A percentile compares a stretch with the other conserved stretches of the same genome.
These are phyloP conservation scores for Fusarium redolens DNA, from an alignment of 2,329 filamentous ascomycete genomes.

Conservation along the genomic window DNA sequence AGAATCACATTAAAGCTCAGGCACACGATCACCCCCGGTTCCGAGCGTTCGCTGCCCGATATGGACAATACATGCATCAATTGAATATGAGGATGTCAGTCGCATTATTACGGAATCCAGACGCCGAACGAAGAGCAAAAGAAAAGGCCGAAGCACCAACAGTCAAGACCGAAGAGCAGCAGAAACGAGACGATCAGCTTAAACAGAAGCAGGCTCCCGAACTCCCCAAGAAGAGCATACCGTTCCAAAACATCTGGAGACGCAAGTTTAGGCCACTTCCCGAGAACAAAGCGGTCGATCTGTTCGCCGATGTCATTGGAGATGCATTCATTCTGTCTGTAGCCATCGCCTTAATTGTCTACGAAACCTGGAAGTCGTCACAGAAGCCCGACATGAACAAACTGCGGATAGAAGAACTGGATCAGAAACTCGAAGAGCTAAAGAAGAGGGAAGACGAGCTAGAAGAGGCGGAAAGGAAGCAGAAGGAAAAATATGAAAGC, in stretches of 20 bases:
- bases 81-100: slow-evolving; percentile 74
- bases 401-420: slow-evolving; percentile 64
- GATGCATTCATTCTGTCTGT: slow-evolving; percentile 72
- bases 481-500: slow-evolving; percentile 59
- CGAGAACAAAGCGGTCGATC: slow-evolving; percentile 72
- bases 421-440: slow-evolving; percentile 61
- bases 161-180: slow-evolving; percentile 72
- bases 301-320: slow-evolving; percentile 74
- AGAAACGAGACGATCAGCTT: slow-evolving; percentile 63
- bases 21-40: slow-evolving; percentile 73
- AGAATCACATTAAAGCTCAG: slow-evolving; percentile 75
- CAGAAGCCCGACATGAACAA: slow-evolving; percentile 69
- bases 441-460: slow-evolving; percentile 63
- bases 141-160: slow-evolving; percentile 73
- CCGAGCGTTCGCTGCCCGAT: slow-evolving; percentile 68
- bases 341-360: slow-evolving; percentile 67
- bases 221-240: slow-evolving; percentile 41
- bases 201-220: slow-evolving; percentile 53
- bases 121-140: slow-evolving; percentile 68
- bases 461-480: slow-evolving; percentile 57
- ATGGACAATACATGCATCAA: slow-evolving; percentile 74
- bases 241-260: slow-evolving; percentile 67
- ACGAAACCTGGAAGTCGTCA: slow-evolving; percentile 70
- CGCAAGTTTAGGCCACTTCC: slow-evolving; percentile 72
- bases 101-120: slow-evolving; percentile 66